These are phyloP conservation scores for Sporothrix inflata DNA, from an alignment of 2,329 filamentous ascomycete genomes.

Conservation along the genomic window DNA sequence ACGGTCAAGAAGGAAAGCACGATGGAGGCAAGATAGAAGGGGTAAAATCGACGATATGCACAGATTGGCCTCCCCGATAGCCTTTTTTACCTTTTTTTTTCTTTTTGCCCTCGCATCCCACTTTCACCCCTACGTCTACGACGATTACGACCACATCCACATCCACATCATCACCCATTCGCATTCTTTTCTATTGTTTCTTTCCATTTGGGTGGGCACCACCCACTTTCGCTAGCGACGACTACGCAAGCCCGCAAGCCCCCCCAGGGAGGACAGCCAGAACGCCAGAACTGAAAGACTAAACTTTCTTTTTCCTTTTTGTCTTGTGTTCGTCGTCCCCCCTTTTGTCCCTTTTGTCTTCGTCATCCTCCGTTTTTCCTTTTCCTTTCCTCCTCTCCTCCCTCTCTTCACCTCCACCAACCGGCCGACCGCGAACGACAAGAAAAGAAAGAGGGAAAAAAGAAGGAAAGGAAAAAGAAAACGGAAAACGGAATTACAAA, in stretches of 20 bases:
- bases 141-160: not conserved
- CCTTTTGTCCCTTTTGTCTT: not conserved
- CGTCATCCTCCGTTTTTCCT: not conserved
- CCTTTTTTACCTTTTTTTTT: not conserved
- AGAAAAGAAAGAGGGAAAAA: not conserved
- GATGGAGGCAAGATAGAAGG: not conserved
- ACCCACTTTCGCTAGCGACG: conserved; percentile 17
- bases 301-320: not conserved
- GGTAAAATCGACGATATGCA: not conserved
- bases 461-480: too few species aligned
- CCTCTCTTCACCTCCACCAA: not conserved
- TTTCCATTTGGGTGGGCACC: not conserved
- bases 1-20: conserved; percentile 3
- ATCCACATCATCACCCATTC: not conserved
- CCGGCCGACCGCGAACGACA: not conserved
- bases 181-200: conserved; percentile 1
- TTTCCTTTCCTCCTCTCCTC: not conserved
- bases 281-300: not conserved
- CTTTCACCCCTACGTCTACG: not conserved
- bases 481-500: conserved; percentile 2
- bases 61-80: not conserved
- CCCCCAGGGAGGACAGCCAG: not conserved
- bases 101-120: not conserved
- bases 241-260: conserved; percentile 3
- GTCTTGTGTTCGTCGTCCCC: not conserved